Percentiles rank a stretch among this genome's conserved stretches.
Conservation (phyloP, 768 basidiomycete species). For the Pleurotus djamor region DNA sequence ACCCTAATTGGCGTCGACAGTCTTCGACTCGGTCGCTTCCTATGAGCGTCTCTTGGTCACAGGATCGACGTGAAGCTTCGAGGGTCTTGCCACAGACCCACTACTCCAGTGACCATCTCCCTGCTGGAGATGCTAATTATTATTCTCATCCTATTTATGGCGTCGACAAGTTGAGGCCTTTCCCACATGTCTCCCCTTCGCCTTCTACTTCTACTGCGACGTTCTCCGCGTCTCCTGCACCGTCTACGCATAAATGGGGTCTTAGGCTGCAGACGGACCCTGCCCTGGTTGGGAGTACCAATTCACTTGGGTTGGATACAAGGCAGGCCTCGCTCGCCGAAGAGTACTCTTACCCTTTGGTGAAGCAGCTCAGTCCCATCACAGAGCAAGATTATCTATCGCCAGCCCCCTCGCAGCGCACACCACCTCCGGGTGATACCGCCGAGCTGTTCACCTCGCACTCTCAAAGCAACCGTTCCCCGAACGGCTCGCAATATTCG, state of each 20-base stretch:
- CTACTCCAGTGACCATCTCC: background rate
- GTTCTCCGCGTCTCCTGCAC: constrained; percentile 12
- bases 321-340: constrained; percentile 24
- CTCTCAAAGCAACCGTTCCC: constrained; percentile 25
- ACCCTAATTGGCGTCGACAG: background rate
- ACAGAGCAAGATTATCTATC: constrained; percentile 64
- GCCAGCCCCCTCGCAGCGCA: constrained; percentile 34
- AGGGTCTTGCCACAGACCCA: background rate
- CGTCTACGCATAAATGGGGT: constrained; percentile 18
- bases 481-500: constrained; percentile 33
- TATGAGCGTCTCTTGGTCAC: constrained; percentile 37
- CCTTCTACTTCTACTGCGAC: constrained; percentile 13
- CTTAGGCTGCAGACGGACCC: constrained; percentile 27
- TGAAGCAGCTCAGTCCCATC: constrained; percentile 62
- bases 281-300: constrained; percentile 33
- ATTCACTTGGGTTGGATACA: constrained; percentile 38
- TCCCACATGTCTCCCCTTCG: constrained; percentile 14
- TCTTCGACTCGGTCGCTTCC: constrained; percentile 28
- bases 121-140: background rate
- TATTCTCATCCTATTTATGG: background rate
- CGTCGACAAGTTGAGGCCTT: background rate
- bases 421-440: constrained; percentile 21
- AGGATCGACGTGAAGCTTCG: background rate
- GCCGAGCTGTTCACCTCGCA: constrained; percentile 11
- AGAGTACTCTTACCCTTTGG: constrained; percentile 35